Base-by-base conservation (phyloP, 352 stramenopile species). In the Phytophthora vignae region DNA sequence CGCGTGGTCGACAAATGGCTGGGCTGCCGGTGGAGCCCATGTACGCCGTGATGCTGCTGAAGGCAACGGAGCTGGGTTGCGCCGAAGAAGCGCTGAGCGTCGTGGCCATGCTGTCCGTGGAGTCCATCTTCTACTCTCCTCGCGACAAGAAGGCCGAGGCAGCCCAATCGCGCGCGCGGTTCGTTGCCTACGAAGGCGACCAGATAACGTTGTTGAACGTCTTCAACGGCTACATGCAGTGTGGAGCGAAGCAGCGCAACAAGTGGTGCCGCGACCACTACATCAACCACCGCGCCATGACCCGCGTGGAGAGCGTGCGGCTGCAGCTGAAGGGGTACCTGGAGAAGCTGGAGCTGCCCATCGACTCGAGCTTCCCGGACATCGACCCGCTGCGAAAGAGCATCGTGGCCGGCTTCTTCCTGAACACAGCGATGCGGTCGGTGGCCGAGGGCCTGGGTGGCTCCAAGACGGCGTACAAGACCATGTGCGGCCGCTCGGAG, bases 191-290 rank as follows among this genome's bases (percentile, higher is more conserved):
- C 55, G 88, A 96, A 76, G 90, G 90, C 29, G 90, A 96, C 65
- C 90, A 96, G 60, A 85, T 96, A 74, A 95, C 86, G 58, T 71
- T 95, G 64, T 68, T 95, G 29, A 95, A 95, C 57, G 87, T 95
- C 46, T 95, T 87, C 65, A 93, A 93, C 49, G 83, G 76, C 21
- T 96, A 93, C 73, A 57, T 76, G 10, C 84, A 94, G 65, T 90
- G 86, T 55, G 86, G 74, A 27, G 65, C 62, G 42, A 95, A 95
- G 73, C 88, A 96, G 76, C 87, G 87, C 52, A 86, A 81, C 72
- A 96, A 95, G 77, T 96, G 88, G 88, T 95, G 88, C 60, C 83
- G 84, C 44, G 90, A 96, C 68, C 90, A 96, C 70, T 96, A 92
- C 50, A 91, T 96, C 58, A 96, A 95, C 71, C 73, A 87, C 40